Percentiles rank a stretch among this genome's conserved stretches.
Evolutionary conservation across 2,329 filamentous ascomycete genomes (phyloP).

Genomic region (Colletotrichum sp.): DNA sequence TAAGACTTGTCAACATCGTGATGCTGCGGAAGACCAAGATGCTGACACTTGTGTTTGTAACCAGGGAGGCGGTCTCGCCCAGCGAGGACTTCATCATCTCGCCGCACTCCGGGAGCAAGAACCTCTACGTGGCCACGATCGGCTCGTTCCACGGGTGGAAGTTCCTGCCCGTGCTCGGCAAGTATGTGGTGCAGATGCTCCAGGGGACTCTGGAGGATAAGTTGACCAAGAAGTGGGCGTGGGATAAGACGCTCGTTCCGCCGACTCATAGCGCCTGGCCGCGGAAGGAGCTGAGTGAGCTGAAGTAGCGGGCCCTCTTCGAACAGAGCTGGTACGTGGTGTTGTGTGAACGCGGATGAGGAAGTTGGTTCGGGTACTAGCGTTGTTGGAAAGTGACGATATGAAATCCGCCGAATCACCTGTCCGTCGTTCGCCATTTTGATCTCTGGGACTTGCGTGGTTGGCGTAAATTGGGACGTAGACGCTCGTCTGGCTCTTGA

Average conservation of each 20-base stretch:
- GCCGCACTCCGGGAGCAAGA: not conserved
- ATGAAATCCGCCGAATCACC: too few relatives aligned
- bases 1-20: constrained; percentile 21
- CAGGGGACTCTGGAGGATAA: not conserved
- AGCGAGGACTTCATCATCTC: constrained; percentile 11
- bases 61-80: constrained; percentile 19
- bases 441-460: too few relatives aligned
- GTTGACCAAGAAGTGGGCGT: not conserved
- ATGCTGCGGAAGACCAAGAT: rapidly evolving
- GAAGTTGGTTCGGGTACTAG: too few relatives aligned
- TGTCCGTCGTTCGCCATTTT: too few relatives aligned
- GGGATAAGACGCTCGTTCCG: not conserved
- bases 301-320: not conserved
- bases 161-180: not conserved
- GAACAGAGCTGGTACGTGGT: too few relatives aligned
- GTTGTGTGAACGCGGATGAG: too few relatives aligned
- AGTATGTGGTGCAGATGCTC: not conserved
- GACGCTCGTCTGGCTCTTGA: too few relatives aligned
- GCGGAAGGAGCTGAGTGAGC: not conserved
- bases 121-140: not conserved
- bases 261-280: not conserved
- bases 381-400: too few relatives aligned
- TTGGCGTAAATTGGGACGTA: too few relatives aligned
- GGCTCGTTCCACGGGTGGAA: constrained; percentile 8
- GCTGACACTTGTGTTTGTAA: not conserved